Evolutionary conservation across 768 basidiomycete genomes (phyloP), one percentile per base, ranked within the genome.

Genomic region (Calocybe gangraenosa): DNA sequence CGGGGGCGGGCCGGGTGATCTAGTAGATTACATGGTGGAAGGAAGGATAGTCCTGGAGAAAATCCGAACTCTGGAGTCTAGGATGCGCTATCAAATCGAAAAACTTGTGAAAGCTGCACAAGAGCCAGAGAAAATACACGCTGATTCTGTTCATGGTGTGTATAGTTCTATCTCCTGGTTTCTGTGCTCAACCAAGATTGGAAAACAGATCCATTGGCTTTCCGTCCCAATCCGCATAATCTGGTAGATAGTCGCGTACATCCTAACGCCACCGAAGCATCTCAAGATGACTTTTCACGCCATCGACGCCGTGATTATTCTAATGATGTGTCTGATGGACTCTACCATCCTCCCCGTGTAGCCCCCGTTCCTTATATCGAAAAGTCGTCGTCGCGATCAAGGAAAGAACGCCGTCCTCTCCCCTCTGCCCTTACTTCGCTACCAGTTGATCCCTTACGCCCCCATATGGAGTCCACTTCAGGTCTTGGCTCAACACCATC

Each of bases 51-150:
- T 91, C 7, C 76, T 98, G 36, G 96, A 99, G 60, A 97, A 96
- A 67, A 74, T 87, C 38, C 84, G 85, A 48, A 74, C 80, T 0
- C 74, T 99, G 18, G 94, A 98, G 64, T 73, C 74, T 42, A 83
- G 88, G 58, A 87, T 99, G 76, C 81, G 78, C 38, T 97, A 99
- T 63, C 96, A 98, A 62, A 91, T 99, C 56, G 92, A 97, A 54
- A 97, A 98, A 61, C 78, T 99, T 14, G 78, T 94, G 20, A 76
- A 79, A 48, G 65, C 88, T 4, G 85, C 91, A 1, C 80, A 84
- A 46, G 83, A 87, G 53, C 67, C 73, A 14, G 64, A 70, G 18
- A 64, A 70, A 51, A 67, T 60, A n/a, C n/a, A n/a, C 40, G 55
- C 64, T 38, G 60, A 68, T 25, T 64, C 70, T 11, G 64, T 71